These are phyloP conservation scores for Geotrichum fermentans DNA, from an alignment of 1,139 yeast genomes.

Conservation along the genomic window DNA sequence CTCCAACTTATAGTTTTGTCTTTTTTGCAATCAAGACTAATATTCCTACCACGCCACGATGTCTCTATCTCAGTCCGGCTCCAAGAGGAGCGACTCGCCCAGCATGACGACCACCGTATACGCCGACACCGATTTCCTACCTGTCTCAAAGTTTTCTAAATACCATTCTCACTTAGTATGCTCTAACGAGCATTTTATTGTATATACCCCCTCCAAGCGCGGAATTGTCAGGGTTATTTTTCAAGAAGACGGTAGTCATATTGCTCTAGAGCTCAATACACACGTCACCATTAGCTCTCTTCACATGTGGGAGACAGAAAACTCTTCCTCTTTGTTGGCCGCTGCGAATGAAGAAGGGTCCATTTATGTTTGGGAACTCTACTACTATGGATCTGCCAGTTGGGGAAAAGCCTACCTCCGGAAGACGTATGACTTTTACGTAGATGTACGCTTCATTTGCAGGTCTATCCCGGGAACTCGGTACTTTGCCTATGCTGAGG, in stretches of 20 bases:
- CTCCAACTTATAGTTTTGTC: too few relatives aligned
- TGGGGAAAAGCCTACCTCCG: not conserved
- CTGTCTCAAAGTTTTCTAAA: constrained; percentile 27
- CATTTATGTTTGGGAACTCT: constrained; percentile 14
- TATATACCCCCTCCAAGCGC: constrained; percentile 31
- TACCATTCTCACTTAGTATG: constrained; percentile 30
- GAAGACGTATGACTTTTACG: not conserved
- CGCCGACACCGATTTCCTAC: constrained; percentile 23
- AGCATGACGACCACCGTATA: constrained; percentile 4
- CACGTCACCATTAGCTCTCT: constrained; percentile 8
- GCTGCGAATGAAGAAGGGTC: constrained; percentile 14
- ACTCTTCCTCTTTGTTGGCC: constrained; percentile 16
- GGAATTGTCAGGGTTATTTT: constrained; percentile 29
- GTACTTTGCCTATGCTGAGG: constrained; percentile 8
- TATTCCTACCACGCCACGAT: too few relatives aligned
- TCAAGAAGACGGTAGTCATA: constrained; percentile 30
- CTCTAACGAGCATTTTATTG: constrained; percentile 33
- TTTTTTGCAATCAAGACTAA: too few relatives aligned
- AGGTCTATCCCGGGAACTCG: constrained; percentile 15
- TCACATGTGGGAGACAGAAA: constrained; percentile 17
- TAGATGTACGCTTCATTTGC: not conserved
- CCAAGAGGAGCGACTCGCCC: too few relatives aligned
- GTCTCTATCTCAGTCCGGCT: too few relatives aligned
- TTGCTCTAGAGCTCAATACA: constrained; percentile 19
- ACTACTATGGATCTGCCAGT: constrained; percentile 3